Percentiles rank a stretch among this genome's conserved stretches.
Evolutionary conservation across 257 asterid genomes (phyloP).

Genomic region (Solanum lycopersicoides): DNA sequence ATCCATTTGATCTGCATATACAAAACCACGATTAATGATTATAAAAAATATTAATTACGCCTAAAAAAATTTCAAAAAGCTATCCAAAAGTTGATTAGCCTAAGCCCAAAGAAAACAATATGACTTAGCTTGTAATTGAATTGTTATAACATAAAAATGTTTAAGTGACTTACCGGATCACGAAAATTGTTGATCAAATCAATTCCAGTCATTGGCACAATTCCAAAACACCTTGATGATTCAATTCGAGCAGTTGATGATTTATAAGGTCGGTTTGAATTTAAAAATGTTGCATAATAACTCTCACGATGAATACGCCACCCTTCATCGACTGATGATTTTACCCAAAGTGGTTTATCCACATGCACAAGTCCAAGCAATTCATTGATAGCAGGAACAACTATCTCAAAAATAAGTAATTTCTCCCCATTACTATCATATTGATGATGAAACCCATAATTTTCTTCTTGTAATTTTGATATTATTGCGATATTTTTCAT

Average conservation of each 20-base stretch:
- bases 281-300: slow-evolving; percentile 42
- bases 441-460: not conserved
- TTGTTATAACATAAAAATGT: not conserved
- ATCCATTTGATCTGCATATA: slow-evolving; percentile 45
- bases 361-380: slow-evolving; percentile 33
- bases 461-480: not conserved
- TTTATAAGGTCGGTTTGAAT: slow-evolving; percentile 15
- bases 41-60: not conserved
- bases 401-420: slow-evolving; percentile 23
- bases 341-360: slow-evolving; percentile 57
- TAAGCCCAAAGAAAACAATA: not conserved
- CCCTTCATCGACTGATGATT: slow-evolving; percentile 29
- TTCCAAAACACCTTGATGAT: slow-evolving; percentile 50
- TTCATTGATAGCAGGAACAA: slow-evolving; percentile 43
- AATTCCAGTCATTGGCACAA: slow-evolving; percentile 37
- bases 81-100: not conserved
- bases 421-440: slow-evolving; percentile 15
- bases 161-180: slow-evolving; percentile 28
- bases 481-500: not conserved
- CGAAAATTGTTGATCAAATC: slow-evolving; percentile 43
- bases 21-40: not conserved
- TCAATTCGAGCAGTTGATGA: slow-evolving; percentile 38
- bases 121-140: not conserved
- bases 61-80: not conserved
- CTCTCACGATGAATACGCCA: slow-evolving; percentile 27